phyloP scores from a whole-genome alignment of 441 rosid species.

The Mallotus repandus region DNA sequence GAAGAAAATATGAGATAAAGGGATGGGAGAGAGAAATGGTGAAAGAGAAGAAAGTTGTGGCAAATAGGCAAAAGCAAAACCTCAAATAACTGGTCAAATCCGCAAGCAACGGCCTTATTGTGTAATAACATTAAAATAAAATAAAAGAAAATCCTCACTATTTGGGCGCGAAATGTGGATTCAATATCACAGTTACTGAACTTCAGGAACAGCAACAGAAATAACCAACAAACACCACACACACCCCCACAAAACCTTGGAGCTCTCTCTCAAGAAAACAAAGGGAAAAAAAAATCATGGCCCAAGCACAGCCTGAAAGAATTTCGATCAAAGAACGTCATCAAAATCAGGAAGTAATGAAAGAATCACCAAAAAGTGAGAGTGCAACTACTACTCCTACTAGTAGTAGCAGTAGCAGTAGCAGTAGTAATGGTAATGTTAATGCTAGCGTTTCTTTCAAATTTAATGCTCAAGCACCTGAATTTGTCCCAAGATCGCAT shows the following conservation, averaged over 20 bases:
- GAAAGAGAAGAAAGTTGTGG: not conserved
- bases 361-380: slow-evolving; percentile 10
- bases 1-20: too few species aligned
- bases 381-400: not conserved
- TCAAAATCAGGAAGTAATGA: slow-evolving; percentile 20
- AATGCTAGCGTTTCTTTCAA: slow-evolving; percentile 43
- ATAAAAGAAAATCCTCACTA: slow-evolving; percentile 19
- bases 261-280: too few species aligned
- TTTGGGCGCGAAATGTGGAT: slow-evolving; percentile 68
- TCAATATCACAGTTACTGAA: slow-evolving; percentile 55
- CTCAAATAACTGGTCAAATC: slow-evolving; percentile 38
- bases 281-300: slow-evolving; percentile 37
- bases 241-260: not conserved
- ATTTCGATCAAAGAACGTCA: slow-evolving; percentile 30
- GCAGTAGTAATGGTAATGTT: not conserved
- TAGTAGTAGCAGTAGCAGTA: not conserved
- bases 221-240: not conserved
- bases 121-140: slow-evolving; percentile 15
- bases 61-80: slow-evolving; percentile 22
- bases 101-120: slow-evolving; percentile 33
- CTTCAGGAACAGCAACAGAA: slow-evolving; percentile 31
- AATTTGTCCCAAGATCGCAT: slow-evolving; percentile 74
- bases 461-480: slow-evolving; percentile 90
- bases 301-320: slow-evolving; percentile 50
- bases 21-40: not conserved